Evolutionary conservation across 2,329 filamentous ascomycete species (phyloP).

Genomic region (Pseudopithomyces maydicus): DNA sequence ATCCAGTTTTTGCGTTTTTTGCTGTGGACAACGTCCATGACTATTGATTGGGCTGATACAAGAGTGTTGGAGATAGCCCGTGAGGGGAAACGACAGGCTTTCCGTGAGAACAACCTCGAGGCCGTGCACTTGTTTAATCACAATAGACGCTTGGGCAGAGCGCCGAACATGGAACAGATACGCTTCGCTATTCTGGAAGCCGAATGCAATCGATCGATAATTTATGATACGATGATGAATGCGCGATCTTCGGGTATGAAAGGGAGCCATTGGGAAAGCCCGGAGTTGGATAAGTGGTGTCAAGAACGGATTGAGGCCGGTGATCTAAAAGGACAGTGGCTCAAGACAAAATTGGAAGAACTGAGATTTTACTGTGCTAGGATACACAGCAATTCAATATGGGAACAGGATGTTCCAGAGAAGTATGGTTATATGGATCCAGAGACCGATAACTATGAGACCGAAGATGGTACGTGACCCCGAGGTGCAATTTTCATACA

Average conservation of each 20-base stretch:
- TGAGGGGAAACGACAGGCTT: conserved; percentile 29
- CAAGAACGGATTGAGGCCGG: conserved; percentile 19
- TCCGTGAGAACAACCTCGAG: conserved; percentile 33
- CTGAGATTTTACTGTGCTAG: conserved; percentile 7
- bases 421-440: conserved; percentile 15
- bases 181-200: conserved; percentile 35
- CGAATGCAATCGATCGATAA: conserved; percentile 36
- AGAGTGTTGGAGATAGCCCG: conserved; percentile 14
- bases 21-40: conserved; percentile 37
- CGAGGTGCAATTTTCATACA: too few species aligned
- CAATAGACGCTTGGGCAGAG: conserved; percentile 35
- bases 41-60: conserved; percentile 33
- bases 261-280: conserved; percentile 17
- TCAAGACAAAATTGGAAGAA: conserved; percentile 29
- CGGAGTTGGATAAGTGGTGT: conserved; percentile 34
- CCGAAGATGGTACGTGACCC: too few species aligned
- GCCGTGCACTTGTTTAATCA: conserved; percentile 42
- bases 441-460: conserved; percentile 24
- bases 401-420: not conserved
- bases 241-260: conserved; percentile 22
- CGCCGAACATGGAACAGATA: conserved; percentile 26
- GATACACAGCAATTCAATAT: not conserved
- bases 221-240: conserved; percentile 34
- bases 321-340: conserved; percentile 33
- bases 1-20: conserved; percentile 38